phyloP scores from a whole-genome alignment of 2,329 filamentous ascomycete species.

The Cucurbitaria berberidis region DNA sequence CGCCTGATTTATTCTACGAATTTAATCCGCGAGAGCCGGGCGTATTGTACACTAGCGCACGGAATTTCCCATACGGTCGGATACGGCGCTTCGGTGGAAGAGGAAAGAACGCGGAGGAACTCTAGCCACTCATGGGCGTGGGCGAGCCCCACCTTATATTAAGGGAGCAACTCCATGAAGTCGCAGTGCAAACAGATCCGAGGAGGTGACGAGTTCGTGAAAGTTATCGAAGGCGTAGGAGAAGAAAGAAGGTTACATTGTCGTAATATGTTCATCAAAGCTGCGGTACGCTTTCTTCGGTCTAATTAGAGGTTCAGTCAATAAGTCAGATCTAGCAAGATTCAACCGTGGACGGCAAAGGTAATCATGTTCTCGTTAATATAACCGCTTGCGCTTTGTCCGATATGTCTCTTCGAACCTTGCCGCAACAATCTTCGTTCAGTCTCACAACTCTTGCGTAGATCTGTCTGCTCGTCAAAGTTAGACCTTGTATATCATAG shows the following conservation, averaged over 20 bases:
- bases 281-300: background rate
- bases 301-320: background rate
- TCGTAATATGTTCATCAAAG: background rate
- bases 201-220: background rate
- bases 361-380: conserved; percentile 22
- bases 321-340: background rate
- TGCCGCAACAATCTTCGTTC: conserved; percentile 58
- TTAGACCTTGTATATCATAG: conserved; percentile 59
- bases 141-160: background rate
- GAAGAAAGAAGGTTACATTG: background rate
- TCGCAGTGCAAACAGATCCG: background rate
- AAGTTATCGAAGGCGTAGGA: background rate
- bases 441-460: conserved; percentile 50
- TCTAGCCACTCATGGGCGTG: background rate
- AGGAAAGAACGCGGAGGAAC: background rate
- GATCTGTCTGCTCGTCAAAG: conserved; percentile 50
- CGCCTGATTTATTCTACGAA: background rate
- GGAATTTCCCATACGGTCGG: background rate
- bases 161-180: background rate
- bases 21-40: background rate
- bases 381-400: conserved; percentile 18
- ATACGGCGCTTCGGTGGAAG: background rate
- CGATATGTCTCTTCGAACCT: conserved; percentile 53
- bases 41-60: background rate
- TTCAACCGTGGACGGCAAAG: conserved; percentile 2